These are phyloP conservation scores for Sarocladium brachiariae DNA, from an alignment of 2,329 filamentous ascomycete species.

Conservation along the genomic window DNA sequence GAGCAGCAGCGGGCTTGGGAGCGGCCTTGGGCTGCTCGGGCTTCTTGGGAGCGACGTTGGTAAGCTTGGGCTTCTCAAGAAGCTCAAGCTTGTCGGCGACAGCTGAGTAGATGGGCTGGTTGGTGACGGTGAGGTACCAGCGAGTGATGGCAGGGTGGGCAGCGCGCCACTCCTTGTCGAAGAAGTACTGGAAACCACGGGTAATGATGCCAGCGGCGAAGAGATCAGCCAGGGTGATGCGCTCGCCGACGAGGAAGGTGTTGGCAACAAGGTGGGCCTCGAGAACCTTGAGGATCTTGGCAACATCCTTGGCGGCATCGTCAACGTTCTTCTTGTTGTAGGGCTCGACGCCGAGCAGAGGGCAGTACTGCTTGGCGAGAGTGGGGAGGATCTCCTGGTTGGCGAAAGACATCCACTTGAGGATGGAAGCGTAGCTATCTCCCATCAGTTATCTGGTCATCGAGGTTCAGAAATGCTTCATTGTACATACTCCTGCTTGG, in stretches of 20 bases:
- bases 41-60: conserved; percentile 70
- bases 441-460: conserved; percentile 17
- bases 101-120: conserved; percentile 83
- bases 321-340: conserved; percentile 99
- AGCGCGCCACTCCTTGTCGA: conserved; percentile 81
- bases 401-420: conserved; percentile 97
- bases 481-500: conserved; percentile 90
- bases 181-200: conserved; percentile 90
- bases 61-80: conserved; percentile 73
- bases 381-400: conserved; percentile 76
- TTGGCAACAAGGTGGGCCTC: conserved; percentile 86
- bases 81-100: conserved; percentile 70
- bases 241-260: conserved; percentile 97
- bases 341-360: conserved; percentile 69
- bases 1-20: conserved; percentile 32
- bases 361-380: conserved; percentile 77
- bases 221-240: conserved; percentile 91
- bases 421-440: conserved; percentile 78
- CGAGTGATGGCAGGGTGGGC: conserved; percentile 80
- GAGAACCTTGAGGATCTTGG: conserved; percentile 63
- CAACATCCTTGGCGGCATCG: conserved; percentile 62
- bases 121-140: conserved; percentile 92
- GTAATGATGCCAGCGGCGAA: conserved; percentile 73
- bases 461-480: background rate
- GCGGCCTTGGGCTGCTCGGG: conserved; percentile 60